Conservation (phyloP, 2,329 filamentous ascomycete genomes). For the Talaromyces islandicus region DNA sequence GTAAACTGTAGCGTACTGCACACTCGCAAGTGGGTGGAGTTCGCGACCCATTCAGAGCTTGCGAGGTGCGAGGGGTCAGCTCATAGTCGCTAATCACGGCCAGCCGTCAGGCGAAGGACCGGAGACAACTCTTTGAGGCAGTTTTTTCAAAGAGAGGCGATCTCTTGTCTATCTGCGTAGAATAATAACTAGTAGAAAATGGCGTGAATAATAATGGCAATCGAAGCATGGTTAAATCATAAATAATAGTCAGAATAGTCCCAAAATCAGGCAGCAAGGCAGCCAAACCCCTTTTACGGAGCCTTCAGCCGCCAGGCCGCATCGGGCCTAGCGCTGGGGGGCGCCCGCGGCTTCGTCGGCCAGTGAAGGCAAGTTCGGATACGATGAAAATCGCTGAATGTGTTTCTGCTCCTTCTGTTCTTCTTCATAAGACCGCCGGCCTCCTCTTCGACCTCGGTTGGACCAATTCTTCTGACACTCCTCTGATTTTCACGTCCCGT, state of each 20-base stretch:
- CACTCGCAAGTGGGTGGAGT: neutral
- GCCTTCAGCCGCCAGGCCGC: neutral
- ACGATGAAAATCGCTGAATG: neutral
- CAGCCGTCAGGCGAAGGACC: neutral
- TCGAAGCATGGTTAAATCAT: too few species aligned
- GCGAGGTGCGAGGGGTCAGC: neutral
- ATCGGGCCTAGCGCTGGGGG: neutral
- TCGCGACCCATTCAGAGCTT: neutral
- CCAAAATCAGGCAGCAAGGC: conserved; percentile 1
- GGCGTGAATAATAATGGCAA: too few species aligned
- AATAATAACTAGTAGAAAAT: too few species aligned
- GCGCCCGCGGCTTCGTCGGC: neutral
- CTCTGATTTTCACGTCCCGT: conserved; percentile 7
- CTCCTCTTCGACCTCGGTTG: conserved; percentile 2
- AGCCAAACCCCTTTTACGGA: conserved; percentile 5
- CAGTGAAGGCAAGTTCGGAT: neutral
- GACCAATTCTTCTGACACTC: conserved; percentile 8
- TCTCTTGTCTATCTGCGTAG: neutral
- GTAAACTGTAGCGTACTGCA: neutral
- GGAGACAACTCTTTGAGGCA: too few species aligned
- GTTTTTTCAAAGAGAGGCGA: neutral
- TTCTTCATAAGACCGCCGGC: neutral
- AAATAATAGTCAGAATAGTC: too few species aligned
- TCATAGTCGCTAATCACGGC: neutral
- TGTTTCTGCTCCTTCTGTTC: neutral